Conservation (phyloP, 441 rosid genomes). For the Erodium moschatum region DNA sequence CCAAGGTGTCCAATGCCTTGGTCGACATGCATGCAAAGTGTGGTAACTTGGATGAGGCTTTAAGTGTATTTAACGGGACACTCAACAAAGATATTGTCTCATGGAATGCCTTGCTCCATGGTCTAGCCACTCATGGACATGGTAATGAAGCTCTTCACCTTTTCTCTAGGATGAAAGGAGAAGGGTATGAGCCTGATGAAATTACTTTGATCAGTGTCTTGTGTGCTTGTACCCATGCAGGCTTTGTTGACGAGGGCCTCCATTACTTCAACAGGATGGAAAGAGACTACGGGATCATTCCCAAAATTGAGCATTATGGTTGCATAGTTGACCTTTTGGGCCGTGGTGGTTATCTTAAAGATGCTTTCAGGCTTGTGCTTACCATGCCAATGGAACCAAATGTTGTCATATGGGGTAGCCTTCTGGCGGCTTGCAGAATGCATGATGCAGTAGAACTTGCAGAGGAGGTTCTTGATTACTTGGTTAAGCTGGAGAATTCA, state of each 20-base stretch:
- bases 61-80: not conserved
- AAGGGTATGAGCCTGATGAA: not conserved
- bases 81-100: not conserved
- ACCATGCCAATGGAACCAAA: constrained; percentile 3
- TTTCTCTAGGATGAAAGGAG: constrained; percentile 4
- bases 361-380: constrained; percentile 2
- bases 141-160: not conserved
- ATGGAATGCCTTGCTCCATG: constrained; percentile 4
- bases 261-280: constrained; percentile 5
- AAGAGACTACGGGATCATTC: not conserved
- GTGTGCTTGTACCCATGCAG: not conserved
- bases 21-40: constrained; percentile 2
- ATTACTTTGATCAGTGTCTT: not conserved
- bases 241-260: constrained; percentile 2
- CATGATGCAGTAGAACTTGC: not conserved
- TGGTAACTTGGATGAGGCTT: constrained; percentile 1
- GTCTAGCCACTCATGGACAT: not conserved
- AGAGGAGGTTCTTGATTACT: not conserved
- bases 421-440: not conserved
- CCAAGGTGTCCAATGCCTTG: not conserved
- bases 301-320: constrained; percentile 1
- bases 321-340: constrained; percentile 1
- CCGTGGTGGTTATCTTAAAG: constrained; percentile 3
- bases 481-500: not conserved
- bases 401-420: constrained; percentile 1